Evolutionary conservation across 805 yeast species (phyloP), one percentile per base, ranked within the genome.

Genomic region (Metschnikowia koreensis): DNA sequence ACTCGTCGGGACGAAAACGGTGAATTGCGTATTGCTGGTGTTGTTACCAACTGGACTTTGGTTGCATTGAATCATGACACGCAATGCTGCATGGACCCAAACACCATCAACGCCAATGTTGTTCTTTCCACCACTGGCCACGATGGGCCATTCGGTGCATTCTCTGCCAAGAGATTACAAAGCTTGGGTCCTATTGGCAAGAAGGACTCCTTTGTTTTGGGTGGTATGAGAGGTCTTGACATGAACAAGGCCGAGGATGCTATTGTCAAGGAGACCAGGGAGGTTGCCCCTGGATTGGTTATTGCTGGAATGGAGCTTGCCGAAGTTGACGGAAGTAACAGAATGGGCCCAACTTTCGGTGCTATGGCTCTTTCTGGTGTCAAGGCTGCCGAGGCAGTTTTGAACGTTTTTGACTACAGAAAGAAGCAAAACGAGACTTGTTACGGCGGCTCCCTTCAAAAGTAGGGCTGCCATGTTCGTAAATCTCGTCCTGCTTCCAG

Each of bases 301-400:
- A 85, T 87, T 46, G 80, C 81, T 11, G 92, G 93, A 61, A 86
- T 86, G 93, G 92, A 86, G 70, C 76, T 84, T 58, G 83, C 89
- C 34, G 91, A 86, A 66, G 81, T 86, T 49, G 89, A 84, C 62
- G 91, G 91, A 27, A 80, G 82, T 59, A 84, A 85, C 78, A 81
- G 93, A 71, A 86, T 86, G 91, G 92, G 92, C 28, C 92, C 93
- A 46, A 86, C 91, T 38, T 86, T 86, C 60, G 91, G 90, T 53
- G 91, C 91, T 44, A 86, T 86, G 92, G 86, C 82, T 34, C 79
- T 84, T 51, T 81, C 87, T 28, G 93, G 93, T 61, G 85, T 86
- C 60, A 84, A 85, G 70, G 91, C 92, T 41, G 92, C 91, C 26
- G 89, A 86, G 62, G 59, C 70, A 59, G 74, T 68, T 33, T 70